These are phyloP conservation scores for Globisporangium middletonii DNA, from an alignment of 352 stramenopile species.

Conservation along the genomic window DNA sequence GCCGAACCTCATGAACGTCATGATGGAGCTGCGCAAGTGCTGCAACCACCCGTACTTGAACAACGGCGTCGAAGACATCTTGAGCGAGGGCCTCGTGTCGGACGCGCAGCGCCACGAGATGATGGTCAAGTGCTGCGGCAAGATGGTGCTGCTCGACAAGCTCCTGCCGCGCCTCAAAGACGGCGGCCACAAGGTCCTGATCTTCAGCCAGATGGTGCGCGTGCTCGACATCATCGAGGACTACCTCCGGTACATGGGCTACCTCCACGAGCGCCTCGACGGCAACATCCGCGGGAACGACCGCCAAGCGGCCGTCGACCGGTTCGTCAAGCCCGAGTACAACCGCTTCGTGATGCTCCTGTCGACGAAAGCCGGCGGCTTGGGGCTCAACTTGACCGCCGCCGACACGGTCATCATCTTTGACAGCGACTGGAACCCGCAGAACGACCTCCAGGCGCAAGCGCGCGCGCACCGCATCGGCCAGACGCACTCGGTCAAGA, in stretches of 20 bases:
- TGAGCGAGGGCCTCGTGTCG: slow-evolving; percentile 73
- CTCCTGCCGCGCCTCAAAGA: slow-evolving; percentile 95
- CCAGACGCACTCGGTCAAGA: slow-evolving; percentile 88
- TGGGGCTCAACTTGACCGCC: slow-evolving; percentile 89
- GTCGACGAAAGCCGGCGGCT: slow-evolving; percentile 95
- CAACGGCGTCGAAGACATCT: slow-evolving; percentile 87
- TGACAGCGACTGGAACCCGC: slow-evolving; percentile 98
- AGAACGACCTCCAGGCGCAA: slow-evolving; percentile 95
- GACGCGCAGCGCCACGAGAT: slow-evolving; percentile 85
- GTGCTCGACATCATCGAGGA: slow-evolving; percentile 99
- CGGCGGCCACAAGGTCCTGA: slow-evolving; percentile 96
- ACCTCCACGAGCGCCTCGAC: slow-evolving; percentile 97
- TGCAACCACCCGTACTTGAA: slow-evolving; percentile 92
- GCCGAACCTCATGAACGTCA: slow-evolving; percentile 90
- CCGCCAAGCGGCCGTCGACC: slow-evolving; percentile 79
- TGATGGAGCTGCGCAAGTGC: slow-evolving; percentile 91
- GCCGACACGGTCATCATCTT: slow-evolving; percentile 98
- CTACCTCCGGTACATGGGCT: slow-evolving; percentile 91
- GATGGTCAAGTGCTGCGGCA: slow-evolving; percentile 98
- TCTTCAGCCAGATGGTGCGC: slow-evolving; percentile 99
- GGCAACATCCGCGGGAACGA: slow-evolving; percentile 93
- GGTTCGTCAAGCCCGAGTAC: slow-evolving; percentile 88
- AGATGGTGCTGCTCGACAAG: slow-evolving; percentile 99
- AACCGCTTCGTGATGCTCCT: slow-evolving; percentile 97
- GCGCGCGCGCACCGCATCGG: slow-evolving; percentile 89